These are phyloP conservation scores for Periconia macrospinosa DNA, from an alignment of 2,329 filamentous ascomycete genomes.

Conservation along the genomic window DNA sequence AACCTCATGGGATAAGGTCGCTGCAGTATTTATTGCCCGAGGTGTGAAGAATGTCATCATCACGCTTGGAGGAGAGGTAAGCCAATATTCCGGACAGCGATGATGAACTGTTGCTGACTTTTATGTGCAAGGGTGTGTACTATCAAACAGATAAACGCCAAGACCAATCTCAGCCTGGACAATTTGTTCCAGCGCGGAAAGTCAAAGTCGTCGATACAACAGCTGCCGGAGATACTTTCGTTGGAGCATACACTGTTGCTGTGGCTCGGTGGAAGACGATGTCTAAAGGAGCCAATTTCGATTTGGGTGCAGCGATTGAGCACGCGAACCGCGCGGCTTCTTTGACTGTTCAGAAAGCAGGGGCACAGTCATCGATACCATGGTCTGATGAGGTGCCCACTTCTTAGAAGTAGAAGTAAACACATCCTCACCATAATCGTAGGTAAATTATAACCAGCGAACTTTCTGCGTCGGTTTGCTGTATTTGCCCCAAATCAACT, in stretches of 20 bases:
- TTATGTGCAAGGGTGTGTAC: conserved; percentile 38
- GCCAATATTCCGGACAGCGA: not conserved
- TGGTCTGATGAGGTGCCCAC: conserved; percentile 59
- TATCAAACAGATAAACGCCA: conserved; percentile 50
- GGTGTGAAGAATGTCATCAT: conserved; percentile 80
- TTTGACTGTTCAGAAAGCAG: conserved; percentile 65
- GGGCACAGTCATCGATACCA: conserved; percentile 69
- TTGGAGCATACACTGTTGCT: conserved; percentile 80
- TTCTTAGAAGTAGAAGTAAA: not conserved
- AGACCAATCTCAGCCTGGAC: conserved; percentile 46
- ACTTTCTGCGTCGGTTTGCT: too few relatives aligned
- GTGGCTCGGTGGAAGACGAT: conserved; percentile 57
- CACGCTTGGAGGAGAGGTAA: conserved; percentile 79
- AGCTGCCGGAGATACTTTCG: conserved; percentile 91
- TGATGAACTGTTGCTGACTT: conserved; percentile 17
- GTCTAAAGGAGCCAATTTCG: conserved; percentile 45
- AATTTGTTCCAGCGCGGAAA: conserved; percentile 64
- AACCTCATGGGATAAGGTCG: conserved; percentile 38
- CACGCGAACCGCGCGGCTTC: conserved; percentile 66
- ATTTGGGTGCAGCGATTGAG: conserved; percentile 60
- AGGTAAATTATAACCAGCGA: too few relatives aligned
- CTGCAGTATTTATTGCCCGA: conserved; percentile 60
- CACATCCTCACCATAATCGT: too few relatives aligned
- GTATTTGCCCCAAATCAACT: too few relatives aligned
- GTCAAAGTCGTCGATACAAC: conserved; percentile 88